phyloP scores from a whole-genome alignment of 495 filamentous ascomycete genomes.

The Hyaloscypha hepaticicola region DNA sequence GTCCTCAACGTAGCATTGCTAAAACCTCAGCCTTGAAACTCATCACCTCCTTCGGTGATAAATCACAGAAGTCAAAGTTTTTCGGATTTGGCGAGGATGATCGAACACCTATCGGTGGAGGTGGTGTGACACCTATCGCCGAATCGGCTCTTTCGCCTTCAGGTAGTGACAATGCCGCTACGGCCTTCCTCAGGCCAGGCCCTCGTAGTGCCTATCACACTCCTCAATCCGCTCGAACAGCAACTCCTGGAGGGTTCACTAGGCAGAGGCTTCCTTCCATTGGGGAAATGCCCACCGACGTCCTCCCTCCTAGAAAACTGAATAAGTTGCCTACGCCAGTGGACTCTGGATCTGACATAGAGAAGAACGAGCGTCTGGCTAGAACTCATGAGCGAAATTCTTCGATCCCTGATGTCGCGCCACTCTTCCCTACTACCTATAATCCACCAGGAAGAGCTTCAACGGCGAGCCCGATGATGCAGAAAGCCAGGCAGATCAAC shows the following conservation, averaged over 20 bases:
- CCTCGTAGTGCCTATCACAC: slow-evolving; percentile 57
- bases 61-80: slow-evolving; percentile 62
- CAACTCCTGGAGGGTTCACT: slow-evolving; percentile 67
- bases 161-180: slow-evolving; percentile 57
- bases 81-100: slow-evolving; percentile 65
- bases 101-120: slow-evolving; percentile 71
- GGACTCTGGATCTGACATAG: slow-evolving; percentile 32
- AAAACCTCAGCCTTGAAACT: slow-evolving; percentile 89
- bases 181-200: slow-evolving; percentile 63
- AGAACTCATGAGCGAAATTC: slow-evolving; percentile 21
- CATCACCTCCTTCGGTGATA: slow-evolving; percentile 81
- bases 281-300: slow-evolving; percentile 62
- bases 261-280: slow-evolving; percentile 78
- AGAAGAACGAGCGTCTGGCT: slow-evolving; percentile 22
- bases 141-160: slow-evolving; percentile 83
- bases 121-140: slow-evolving; percentile 83
- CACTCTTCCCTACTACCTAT: slow-evolving; percentile 54
- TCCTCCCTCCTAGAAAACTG: slow-evolving; percentile 34
- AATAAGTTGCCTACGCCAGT: slow-evolving; percentile 37
- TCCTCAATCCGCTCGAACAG: slow-evolving; percentile 70
- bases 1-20: slow-evolving; percentile 57
- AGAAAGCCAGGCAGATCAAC: slow-evolving; percentile 35
- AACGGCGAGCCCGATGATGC: slow-evolving; percentile 51
- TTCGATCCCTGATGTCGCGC: slow-evolving; percentile 33
- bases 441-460: slow-evolving; percentile 45